Conservation (phyloP, 371 early-diverging fungal species). For the Rhizopus arrhizus region DNA sequence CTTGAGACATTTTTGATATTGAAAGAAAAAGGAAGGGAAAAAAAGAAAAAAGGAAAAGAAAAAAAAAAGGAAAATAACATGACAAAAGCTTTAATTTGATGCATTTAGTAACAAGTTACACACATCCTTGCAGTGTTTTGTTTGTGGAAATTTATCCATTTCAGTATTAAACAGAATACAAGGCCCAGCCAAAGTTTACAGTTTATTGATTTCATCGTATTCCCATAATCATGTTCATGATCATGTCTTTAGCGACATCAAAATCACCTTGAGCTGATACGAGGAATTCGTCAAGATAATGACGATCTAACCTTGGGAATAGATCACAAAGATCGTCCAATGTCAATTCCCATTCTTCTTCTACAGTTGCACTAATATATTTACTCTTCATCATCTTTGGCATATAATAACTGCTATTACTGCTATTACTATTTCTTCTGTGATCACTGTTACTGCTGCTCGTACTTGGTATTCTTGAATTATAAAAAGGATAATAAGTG, state of each 20-base stretch:
- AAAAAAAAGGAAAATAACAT: slow-evolving; percentile 7
- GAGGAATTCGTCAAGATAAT: slow-evolving; percentile 28
- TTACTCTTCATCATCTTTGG: background rate
- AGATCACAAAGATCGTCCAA: slow-evolving; percentile 24
- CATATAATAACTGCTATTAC: background rate
- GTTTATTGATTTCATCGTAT: background rate
- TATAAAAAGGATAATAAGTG: background rate
- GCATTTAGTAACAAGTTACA: background rate
- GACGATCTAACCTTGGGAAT: slow-evolving; percentile 25
- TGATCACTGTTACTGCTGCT: background rate
- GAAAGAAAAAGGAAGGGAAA: background rate
- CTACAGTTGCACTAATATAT: background rate
- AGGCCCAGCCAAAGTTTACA: no score
- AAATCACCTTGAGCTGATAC: slow-evolving; percentile 30
- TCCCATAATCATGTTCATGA: slow-evolving; percentile 31
- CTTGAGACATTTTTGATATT: slow-evolving; percentile 4
- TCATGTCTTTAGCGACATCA: slow-evolving; percentile 20
- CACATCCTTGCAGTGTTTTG: no score
- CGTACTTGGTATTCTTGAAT: slow-evolving; percentile 1
- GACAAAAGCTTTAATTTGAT: slow-evolving; percentile 8
- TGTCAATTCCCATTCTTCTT: slow-evolving; percentile 26
- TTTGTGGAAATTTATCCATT: no score
- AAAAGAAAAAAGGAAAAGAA: slow-evolving; percentile 6
- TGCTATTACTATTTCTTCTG: background rate
- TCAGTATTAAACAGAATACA: no score